Conservation (phyloP, 208 protist genomes). For the Wallacemonas collosoma region DNA sequence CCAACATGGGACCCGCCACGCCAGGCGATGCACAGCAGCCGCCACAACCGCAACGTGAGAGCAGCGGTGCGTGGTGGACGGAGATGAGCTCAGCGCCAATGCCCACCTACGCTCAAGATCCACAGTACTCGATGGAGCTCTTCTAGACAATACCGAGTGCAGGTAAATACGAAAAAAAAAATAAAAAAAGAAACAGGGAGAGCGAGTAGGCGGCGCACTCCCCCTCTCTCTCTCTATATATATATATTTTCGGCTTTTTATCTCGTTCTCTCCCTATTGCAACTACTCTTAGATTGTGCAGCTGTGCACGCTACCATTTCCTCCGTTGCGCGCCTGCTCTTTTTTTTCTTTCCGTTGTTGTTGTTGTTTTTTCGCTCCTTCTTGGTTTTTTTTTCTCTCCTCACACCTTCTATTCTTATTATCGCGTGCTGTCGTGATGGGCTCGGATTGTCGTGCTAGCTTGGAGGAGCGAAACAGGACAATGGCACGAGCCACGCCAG, state of each 20-base stretch:
- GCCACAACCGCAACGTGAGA: constrained; percentile 18
- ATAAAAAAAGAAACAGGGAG: neutral
- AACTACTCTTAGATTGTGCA: constrained; percentile 10
- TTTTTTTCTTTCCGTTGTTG: constrained; percentile 9
- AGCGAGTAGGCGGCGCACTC: too few relatives aligned
- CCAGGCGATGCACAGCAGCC: constrained; percentile 15
- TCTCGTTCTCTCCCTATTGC: neutral
- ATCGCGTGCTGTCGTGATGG: too few relatives aligned
- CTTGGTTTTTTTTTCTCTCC: too few relatives aligned
- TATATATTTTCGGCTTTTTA: neutral
- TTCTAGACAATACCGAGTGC: constrained; percentile 39
- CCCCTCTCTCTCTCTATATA: constrained; percentile 9
- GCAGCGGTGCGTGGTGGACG: constrained; percentile 77
- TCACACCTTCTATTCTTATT: too few relatives aligned
- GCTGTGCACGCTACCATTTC: neutral
- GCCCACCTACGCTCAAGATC: constrained; percentile 76
- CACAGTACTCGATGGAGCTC: constrained; percentile 93
- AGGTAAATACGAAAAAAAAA: constrained; percentile 11
- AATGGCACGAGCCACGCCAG: too few relatives aligned
- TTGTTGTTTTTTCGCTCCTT: neutral
- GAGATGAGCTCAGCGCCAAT: constrained; percentile 84
- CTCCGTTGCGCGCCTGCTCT: neutral
- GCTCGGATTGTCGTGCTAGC: too few relatives aligned
- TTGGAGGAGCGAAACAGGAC: too few relatives aligned
- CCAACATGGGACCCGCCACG: neutral